These are phyloP conservation scores for Trichosporon sp. DNA, from an alignment of 1,284 basidiomycete genomes.

Conservation along the genomic window DNA sequence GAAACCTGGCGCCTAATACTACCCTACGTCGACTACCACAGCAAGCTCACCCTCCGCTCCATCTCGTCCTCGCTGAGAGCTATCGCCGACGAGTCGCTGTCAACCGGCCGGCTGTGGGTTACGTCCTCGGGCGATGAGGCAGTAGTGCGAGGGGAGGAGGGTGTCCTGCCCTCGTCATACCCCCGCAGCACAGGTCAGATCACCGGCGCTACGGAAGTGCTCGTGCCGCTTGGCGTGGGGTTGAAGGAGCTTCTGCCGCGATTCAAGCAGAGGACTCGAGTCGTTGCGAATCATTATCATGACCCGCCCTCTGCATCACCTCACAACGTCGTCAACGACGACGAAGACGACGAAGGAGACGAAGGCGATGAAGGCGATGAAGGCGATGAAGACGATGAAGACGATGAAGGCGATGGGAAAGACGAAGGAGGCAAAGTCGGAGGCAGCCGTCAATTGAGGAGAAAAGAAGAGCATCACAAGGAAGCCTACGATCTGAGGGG, in stretches of 20 bases:
- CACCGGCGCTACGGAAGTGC: neutral
- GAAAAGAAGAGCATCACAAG: too few species aligned
- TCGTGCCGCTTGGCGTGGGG: neutral
- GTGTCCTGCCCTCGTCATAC: neutral
- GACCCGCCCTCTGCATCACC: neutral
- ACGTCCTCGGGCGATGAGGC: neutral
- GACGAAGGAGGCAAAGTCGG: too few species aligned
- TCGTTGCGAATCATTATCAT: neutral
- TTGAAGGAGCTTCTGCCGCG: neutral
- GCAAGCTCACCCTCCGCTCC: neutral
- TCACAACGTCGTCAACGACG: neutral
- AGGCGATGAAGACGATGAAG: too few species aligned
- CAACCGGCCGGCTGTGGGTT: neutral
- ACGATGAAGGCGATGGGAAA: too few species aligned
- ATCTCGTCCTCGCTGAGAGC: neutral
- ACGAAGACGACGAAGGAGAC: too few species aligned
- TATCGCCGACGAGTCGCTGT: neutral
- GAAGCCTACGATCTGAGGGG: neutral
- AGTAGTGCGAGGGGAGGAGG: neutral
- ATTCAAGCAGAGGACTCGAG: neutral
- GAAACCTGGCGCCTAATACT: neutral
- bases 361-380: too few species aligned
- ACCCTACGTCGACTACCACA: neutral
- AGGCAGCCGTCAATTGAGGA: too few species aligned
- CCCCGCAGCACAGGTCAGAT: neutral